Conservation (phyloP, 2,329 filamentous ascomycete genomes). For the Uncinocarpus reesii region DNA sequence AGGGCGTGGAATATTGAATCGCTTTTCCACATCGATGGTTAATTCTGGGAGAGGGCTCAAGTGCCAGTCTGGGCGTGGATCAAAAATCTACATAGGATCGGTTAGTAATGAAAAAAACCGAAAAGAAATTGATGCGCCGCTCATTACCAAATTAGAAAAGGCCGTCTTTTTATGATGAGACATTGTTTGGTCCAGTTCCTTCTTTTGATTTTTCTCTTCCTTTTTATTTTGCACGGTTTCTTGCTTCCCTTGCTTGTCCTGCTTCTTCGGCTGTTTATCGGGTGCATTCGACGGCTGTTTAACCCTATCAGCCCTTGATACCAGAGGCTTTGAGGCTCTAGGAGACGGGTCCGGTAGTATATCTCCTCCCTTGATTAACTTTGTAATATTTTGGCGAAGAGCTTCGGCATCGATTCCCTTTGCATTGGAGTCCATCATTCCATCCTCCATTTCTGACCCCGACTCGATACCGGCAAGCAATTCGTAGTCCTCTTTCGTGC, state of each 20-base stretch:
- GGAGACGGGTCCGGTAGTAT: neutral
- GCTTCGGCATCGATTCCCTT: slow-evolving; percentile 25
- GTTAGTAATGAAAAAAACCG: neutral
- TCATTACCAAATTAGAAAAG: slow-evolving; percentile 12
- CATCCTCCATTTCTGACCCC: slow-evolving; percentile 38
- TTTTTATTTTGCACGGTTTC: slow-evolving; percentile 23
- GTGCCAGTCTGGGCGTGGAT: slow-evolving; percentile 60
- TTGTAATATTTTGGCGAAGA: slow-evolving; percentile 32
- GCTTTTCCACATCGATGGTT: slow-evolving; percentile 37
- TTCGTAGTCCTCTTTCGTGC: slow-evolving; percentile 42
- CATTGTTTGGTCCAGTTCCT: neutral
- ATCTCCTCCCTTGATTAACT: slow-evolving; percentile 27
- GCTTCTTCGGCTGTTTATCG: slow-evolving; percentile 12
- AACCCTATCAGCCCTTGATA: neutral
- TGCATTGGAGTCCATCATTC: slow-evolving; percentile 20
- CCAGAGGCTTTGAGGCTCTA: slow-evolving; percentile 30
- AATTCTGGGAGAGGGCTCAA: slow-evolving; percentile 47
- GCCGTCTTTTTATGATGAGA: neutral
- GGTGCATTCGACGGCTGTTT: neutral
- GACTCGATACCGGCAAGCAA: slow-evolving; percentile 37
- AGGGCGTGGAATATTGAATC: slow-evolving; percentile 40
- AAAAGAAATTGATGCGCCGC: neutral
- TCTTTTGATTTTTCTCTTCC: neutral
- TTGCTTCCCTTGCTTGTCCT: slow-evolving; percentile 22
- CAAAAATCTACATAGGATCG: slow-evolving; percentile 41